Percentiles rank a stretch among this genome's conserved stretches.
Evolutionary conservation across 2,329 filamentous ascomycete species (phyloP).

Genomic region (Penicillium sp.): DNA sequence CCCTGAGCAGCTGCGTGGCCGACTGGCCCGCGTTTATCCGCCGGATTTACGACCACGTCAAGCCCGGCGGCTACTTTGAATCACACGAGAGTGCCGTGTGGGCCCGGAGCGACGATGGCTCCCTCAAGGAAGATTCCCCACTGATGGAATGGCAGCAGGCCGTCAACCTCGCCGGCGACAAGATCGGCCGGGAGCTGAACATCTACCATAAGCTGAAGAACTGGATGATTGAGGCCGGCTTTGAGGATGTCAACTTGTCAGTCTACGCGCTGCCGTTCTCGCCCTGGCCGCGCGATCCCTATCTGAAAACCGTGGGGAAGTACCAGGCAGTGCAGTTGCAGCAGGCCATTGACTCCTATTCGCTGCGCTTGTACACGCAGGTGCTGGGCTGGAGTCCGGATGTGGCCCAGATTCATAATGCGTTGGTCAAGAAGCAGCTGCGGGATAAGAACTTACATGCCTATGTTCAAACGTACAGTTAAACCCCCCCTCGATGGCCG

Average conservation of each 20-base stretch:
- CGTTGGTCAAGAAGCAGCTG: conserved; percentile 17
- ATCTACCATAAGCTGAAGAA: conserved; percentile 24
- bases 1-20: conserved; percentile 15
- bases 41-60: conserved; percentile 21
- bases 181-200: conserved; percentile 26
- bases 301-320: conserved; percentile 17
- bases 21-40: conserved; percentile 16
- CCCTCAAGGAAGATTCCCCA: conserved; percentile 14
- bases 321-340: conserved; percentile 19
- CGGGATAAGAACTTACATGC: conserved; percentile 18
- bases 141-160: conserved; percentile 25
- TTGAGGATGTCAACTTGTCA: conserved; percentile 15
- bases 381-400: conserved; percentile 19
- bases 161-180: conserved; percentile 20
- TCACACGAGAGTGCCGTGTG: conserved; percentile 27
- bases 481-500: neutral
- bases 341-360: conserved; percentile 22
- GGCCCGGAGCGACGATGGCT: conserved; percentile 22
- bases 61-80: conserved; percentile 32
- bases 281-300: conserved; percentile 19
- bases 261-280: conserved; percentile 19
- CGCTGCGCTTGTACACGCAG: conserved; percentile 19
- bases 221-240: conserved; percentile 27
- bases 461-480: conserved; percentile 20
- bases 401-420: conserved; percentile 19